A percentile compares a stretch with the other conserved stretches of the same genome.
phyloP scores from a whole-genome alignment of 371 early-diverging fungal species.

The Dichotomocladium elegans region DNA sequence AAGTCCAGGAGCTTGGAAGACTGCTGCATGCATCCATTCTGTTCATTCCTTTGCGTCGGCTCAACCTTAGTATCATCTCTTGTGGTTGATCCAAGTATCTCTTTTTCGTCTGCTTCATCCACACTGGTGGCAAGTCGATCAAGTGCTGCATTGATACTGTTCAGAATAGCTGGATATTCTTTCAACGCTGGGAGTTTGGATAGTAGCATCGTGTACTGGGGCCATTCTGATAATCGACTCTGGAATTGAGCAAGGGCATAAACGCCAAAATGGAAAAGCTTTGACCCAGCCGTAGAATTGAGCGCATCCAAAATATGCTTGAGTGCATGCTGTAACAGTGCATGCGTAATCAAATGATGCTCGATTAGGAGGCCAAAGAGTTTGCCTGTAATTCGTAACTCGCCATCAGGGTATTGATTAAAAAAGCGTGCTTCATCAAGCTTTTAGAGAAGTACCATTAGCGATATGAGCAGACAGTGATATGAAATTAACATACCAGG shows the following conservation, averaged over 20 bases:
- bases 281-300: conserved; percentile 70
- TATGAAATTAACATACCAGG: conserved; percentile 54
- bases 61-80: background rate
- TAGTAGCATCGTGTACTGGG: conserved; percentile 78
- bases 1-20: background rate
- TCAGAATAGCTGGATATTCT: conserved; percentile 23
- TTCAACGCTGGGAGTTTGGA: conserved; percentile 79
- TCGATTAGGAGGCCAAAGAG: conserved; percentile 88
- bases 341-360: conserved; percentile 73
- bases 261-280: conserved; percentile 88
- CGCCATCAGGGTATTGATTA: conserved; percentile 88
- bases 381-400: conserved; percentile 80
- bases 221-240: conserved; percentile 84
- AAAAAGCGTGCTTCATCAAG: conserved; percentile 95
- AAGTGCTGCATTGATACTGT: conserved; percentile 24
- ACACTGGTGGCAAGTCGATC: conserved; percentile 20
- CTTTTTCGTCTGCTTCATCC: background rate
- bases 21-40: background rate
- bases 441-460: background rate
- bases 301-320: conserved; percentile 83
- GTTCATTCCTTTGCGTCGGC: background rate
- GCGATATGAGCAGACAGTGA: background rate
- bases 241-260: conserved; percentile 83
- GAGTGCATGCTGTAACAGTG: conserved; percentile 76
- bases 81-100: background rate